Evolutionary conservation across 768 basidiomycete species (phyloP), one percentile per base, ranked within the genome.

Genomic region (Kwoniella newhampshirensis): DNA sequence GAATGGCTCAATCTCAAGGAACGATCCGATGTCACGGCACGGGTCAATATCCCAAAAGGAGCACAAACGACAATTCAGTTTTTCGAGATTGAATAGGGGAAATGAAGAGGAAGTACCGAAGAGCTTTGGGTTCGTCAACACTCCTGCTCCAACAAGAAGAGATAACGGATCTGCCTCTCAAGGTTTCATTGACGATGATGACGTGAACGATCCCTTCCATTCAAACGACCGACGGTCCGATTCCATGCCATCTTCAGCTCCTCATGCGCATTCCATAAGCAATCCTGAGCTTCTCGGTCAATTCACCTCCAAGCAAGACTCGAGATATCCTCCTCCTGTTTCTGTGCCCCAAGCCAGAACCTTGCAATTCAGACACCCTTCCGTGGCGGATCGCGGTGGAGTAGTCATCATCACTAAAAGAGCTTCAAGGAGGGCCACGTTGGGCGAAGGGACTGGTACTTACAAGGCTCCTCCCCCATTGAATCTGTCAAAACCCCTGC

Each of bases 361-460:
- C 11, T 51, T 63, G 12, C 61, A 57, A 20, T 63, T 63, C 56
- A 58, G 54, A 35, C 61, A 63, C 40, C 56, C 56, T 2, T 53
- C 61, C 1, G 28, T 52, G 30, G 51, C 55, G 9, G 61, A 63
- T 32, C 15, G 36, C 8, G 61, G 61, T 17, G 56, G 56, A 18
- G 61, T 63, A 9, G 61, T 63, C 2, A 43, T 58, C 15, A 58
- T 58, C 25, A 51, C 25, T n/a, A 50, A 42, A 27, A 20, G 44
- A 7, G 9, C 44, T 6, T 21, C 37, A 27, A 43, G 47, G 36
- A 17, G 55, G 3, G 42, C 42, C 12, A 9, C 54, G 13, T 26
- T 23, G 11, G 13, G 4, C n/a, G 4, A 47, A 15, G 21, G 36
- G 12, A 25, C 13, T 23, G 39, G 50, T 9, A 54, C 52, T 2